phyloP scores from a whole-genome alignment of 345 rosid species.

The Anastatica hierochuntica region DNA sequence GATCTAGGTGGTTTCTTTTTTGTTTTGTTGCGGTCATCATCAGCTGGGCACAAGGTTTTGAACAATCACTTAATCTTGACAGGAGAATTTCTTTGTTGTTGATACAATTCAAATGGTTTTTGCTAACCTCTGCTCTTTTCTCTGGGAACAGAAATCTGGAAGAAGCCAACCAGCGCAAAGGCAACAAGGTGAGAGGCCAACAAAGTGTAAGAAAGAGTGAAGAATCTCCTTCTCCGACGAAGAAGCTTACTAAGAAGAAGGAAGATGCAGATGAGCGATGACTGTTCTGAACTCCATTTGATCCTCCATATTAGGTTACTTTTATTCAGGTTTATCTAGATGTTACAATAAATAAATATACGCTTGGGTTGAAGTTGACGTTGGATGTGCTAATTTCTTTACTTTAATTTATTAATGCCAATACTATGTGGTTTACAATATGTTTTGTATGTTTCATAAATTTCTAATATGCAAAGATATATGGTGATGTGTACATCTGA shows the following conservation, averaged over 20 bases:
- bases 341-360: too few relatives aligned
- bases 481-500: too few relatives aligned
- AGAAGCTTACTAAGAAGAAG: not conserved
- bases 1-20: constrained; percentile 7
- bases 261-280: not conserved
- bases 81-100: not conserved
- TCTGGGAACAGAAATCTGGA: constrained; percentile 43
- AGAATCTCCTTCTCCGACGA: not conserved
- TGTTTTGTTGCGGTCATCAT: constrained; percentile 38
- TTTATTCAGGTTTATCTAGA: too few relatives aligned
- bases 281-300: too few relatives aligned
- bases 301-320: too few relatives aligned
- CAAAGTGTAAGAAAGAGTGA: constrained; percentile 97
- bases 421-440: too few relatives aligned
- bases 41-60: constrained; percentile 43
- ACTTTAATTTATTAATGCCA: too few relatives aligned
- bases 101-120: not conserved
- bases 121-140: not conserved
- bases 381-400: too few relatives aligned
- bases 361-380: too few relatives aligned
- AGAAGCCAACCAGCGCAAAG: constrained; percentile 35
- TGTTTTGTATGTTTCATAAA: too few relatives aligned
- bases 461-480: too few relatives aligned
- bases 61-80: not conserved
- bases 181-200: constrained; percentile 74